Evolutionary conservation across 768 basidiomycete genomes (phyloP).

Genomic region (Panaeolus cyanescens): DNA sequence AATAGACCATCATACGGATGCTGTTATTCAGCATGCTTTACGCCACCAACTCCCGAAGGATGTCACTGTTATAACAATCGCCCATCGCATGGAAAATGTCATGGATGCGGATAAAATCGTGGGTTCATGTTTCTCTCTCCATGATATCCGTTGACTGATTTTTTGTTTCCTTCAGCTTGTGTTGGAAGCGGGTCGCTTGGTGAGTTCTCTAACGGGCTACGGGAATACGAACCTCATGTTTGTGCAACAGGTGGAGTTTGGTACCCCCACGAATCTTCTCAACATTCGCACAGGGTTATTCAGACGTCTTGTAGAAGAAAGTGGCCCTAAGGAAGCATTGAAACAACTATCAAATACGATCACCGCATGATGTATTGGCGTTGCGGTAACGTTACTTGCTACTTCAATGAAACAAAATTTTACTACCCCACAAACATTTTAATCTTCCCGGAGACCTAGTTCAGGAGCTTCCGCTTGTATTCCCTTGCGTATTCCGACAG

Average conservation of each 20-base stretch:
- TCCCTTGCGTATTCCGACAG: too few species aligned
- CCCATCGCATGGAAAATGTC: constrained; percentile 70
- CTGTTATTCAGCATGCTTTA: constrained; percentile 70
- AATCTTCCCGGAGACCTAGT: too few species aligned
- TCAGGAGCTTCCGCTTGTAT: too few species aligned
- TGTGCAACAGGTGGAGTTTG: constrained; percentile 17
- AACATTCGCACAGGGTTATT: constrained; percentile 11
- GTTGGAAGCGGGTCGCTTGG: constrained; percentile 53
- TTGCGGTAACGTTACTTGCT: too few species aligned
- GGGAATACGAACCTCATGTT: constrained; percentile 2
- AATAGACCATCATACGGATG: constrained; percentile 63
- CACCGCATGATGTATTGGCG: not conserved
- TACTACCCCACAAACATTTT: too few species aligned
- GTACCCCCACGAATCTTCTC: constrained; percentile 15
- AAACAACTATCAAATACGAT: constrained; percentile 17
- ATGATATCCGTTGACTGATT: constrained; percentile 17
- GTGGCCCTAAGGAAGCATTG: constrained; percentile 17
- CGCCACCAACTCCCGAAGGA: constrained; percentile 62
- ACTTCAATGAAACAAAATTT: too few species aligned
- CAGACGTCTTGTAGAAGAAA: constrained; percentile 19
- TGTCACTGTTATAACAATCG: constrained; percentile 65
- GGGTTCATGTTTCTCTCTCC: constrained; percentile 15
- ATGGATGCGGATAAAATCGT: constrained; percentile 66
- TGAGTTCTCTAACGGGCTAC: constrained; percentile 28
- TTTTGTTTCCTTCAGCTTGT: constrained; percentile 37